These are phyloP conservation scores for Podospora bellae-mahoneyi DNA, from an alignment of 495 filamentous ascomycete species.

Conservation along the genomic window DNA sequence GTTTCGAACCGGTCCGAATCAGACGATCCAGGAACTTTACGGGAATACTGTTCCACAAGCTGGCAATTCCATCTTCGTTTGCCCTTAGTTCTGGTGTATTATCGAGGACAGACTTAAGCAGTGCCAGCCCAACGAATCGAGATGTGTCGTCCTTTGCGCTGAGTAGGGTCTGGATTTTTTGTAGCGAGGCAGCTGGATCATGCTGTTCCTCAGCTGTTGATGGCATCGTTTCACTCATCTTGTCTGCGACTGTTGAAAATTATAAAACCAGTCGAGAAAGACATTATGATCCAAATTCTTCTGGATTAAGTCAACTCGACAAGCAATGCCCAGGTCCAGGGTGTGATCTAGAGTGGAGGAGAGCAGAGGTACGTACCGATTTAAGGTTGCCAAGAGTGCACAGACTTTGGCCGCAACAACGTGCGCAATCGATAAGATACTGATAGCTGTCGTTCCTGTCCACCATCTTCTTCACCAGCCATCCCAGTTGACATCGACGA, in stretches of 20 bases:
- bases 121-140: slow-evolving; percentile 62
- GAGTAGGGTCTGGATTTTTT: slow-evolving; percentile 48
- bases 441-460: neutral
- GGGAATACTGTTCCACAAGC: slow-evolving; percentile 55
- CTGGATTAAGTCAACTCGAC: neutral
- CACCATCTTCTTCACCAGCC: neutral
- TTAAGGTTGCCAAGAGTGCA: neutral
- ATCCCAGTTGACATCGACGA: neutral
- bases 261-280: neutral
- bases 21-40: slow-evolving; percentile 59
- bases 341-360: neutral
- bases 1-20: slow-evolving; percentile 46
- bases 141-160: slow-evolving; percentile 59
- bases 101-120: slow-evolving; percentile 59
- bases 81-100: slow-evolving; percentile 45
- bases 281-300: neutral
- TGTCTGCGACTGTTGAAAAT: neutral
- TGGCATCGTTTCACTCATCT: slow-evolving; percentile 18
- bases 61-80: slow-evolving; percentile 34
- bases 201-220: slow-evolving; percentile 4
- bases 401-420: neutral
- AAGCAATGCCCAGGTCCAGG: neutral
- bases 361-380: neutral
- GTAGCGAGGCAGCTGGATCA: slow-evolving; percentile 24
- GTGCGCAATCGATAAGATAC: neutral